Conservation (phyloP, 1,284 basidiomycete genomes). For the Fomitopsis palustris region DNA sequence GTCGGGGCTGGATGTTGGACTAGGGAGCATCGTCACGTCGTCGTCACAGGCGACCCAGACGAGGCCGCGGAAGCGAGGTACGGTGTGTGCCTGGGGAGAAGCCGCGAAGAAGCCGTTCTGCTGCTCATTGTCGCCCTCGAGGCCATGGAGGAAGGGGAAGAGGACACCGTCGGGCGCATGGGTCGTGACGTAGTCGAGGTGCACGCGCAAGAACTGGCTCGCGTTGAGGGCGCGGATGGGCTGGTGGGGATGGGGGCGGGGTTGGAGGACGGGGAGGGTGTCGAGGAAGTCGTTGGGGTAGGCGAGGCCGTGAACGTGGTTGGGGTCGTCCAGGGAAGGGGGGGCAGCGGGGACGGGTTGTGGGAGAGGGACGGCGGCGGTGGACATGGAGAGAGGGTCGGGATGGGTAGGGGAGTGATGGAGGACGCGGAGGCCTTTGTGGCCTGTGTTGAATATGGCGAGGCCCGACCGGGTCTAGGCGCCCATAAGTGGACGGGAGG, state of each 20-base stretch:
- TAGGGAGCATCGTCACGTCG: slow-evolving; percentile 15
- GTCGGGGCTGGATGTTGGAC: slow-evolving; percentile 27
- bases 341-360: slow-evolving; percentile 6
- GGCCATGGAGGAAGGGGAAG: slow-evolving; percentile 81
- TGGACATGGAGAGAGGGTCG: background rate
- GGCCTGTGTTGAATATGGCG: slow-evolving; percentile 2
- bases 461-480: background rate
- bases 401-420: background rate
- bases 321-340: background rate
- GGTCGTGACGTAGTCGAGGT: slow-evolving; percentile 56
- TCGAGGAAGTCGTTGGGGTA: slow-evolving; percentile 38
- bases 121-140: slow-evolving; percentile 74
- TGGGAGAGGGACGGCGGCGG: background rate
- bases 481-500: background rate
- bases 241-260: slow-evolving; percentile 35
- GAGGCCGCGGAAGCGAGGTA: slow-evolving; percentile 55
- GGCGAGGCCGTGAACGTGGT: slow-evolving; percentile 36
- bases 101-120: slow-evolving; percentile 77
- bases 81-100: slow-evolving; percentile 22
- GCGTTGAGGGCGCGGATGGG: slow-evolving; percentile 53
- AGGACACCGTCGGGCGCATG: slow-evolving; percentile 76
- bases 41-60: slow-evolving; percentile 61
- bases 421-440: background rate
- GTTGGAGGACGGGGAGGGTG: slow-evolving; percentile 36
- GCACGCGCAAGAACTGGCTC: slow-evolving; percentile 54